Evolutionary conservation across 2,329 filamentous ascomycete genomes (phyloP).

Genomic region (Grosmannia serpens): DNA sequence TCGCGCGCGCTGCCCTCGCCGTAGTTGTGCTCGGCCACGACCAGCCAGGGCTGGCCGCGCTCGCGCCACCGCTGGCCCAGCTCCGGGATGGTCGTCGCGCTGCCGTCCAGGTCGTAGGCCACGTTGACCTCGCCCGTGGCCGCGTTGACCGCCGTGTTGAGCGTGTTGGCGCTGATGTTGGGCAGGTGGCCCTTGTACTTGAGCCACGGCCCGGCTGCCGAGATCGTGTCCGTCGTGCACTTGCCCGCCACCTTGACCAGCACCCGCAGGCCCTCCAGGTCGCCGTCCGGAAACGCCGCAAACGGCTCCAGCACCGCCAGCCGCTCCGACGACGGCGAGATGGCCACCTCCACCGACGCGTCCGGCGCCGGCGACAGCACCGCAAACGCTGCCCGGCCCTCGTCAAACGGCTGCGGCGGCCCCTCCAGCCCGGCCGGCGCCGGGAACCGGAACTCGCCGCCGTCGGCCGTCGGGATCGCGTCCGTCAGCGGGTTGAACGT

Average conservation of each 20-base stretch:
- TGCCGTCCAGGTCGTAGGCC: constrained; percentile 77
- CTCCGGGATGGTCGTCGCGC: constrained; percentile 68
- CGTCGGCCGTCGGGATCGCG: constrained; percentile 65
- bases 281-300: constrained; percentile 62
- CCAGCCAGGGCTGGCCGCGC: constrained; percentile 69
- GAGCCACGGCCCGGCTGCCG: constrained; percentile 89
- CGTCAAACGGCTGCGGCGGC: constrained; percentile 56
- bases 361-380: constrained; percentile 64
- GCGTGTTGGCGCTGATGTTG: constrained; percentile 95
- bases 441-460: constrained; percentile 73
- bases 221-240: constrained; percentile 98
- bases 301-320: constrained; percentile 90
- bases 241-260: constrained; percentile 96
- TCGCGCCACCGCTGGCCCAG: constrained; percentile 76
- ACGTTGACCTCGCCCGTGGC: constrained; percentile 87
- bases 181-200: constrained; percentile 99
- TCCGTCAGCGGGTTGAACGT: constrained; percentile 96
- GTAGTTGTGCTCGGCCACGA: constrained; percentile 96
- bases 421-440: constrained; percentile 62
- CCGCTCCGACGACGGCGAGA: constrained; percentile 79
- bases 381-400: constrained; percentile 62
- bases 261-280: constrained; percentile 68
- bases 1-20: constrained; percentile 79
- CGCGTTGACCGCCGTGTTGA: constrained; percentile 88
- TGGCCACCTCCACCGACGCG: constrained; percentile 57